phyloP scores from a whole-genome alignment of 179 eudicot genomes.

The Carnegiea gigantea region DNA sequence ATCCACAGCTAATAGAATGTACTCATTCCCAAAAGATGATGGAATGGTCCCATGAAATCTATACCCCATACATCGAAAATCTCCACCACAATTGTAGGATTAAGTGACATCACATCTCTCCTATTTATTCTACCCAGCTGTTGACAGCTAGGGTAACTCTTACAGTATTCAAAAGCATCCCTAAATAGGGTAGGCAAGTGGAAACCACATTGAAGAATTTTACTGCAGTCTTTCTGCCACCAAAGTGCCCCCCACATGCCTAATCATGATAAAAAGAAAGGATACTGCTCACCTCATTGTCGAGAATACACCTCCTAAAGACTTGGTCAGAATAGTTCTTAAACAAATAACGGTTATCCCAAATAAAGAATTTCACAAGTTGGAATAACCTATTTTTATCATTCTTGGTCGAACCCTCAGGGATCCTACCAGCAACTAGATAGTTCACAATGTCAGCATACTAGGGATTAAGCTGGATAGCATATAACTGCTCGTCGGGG shows the following conservation, averaged over 20 bases:
- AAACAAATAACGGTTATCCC: not conserved
- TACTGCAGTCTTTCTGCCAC: not conserved
- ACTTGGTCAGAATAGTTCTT: not conserved
- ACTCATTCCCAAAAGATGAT: not conserved
- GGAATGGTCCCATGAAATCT: not conserved
- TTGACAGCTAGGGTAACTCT: not conserved
- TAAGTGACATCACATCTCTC: not conserved
- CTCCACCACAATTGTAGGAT: not conserved
- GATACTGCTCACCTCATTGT: not conserved
- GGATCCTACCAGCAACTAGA: not conserved
- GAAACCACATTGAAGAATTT: not conserved
- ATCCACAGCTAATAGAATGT: no score
- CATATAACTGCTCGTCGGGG: no score
- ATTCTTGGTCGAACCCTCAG: no score
- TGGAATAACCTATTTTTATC: not conserved
- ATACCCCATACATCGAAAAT: not conserved
- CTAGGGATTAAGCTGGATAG: no score
- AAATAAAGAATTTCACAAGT: not conserved
- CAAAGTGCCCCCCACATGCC: conserved; percentile 1
- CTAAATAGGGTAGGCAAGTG: not conserved
- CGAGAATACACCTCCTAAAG: not conserved
- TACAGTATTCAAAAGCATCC: not conserved
- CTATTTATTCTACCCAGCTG: not conserved
- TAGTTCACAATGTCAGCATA: not conserved
- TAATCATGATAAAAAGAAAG: not conserved